Base-by-base conservation (phyloP, 495 filamentous ascomycete genomes). In the Penicillium odoratum region DNA sequence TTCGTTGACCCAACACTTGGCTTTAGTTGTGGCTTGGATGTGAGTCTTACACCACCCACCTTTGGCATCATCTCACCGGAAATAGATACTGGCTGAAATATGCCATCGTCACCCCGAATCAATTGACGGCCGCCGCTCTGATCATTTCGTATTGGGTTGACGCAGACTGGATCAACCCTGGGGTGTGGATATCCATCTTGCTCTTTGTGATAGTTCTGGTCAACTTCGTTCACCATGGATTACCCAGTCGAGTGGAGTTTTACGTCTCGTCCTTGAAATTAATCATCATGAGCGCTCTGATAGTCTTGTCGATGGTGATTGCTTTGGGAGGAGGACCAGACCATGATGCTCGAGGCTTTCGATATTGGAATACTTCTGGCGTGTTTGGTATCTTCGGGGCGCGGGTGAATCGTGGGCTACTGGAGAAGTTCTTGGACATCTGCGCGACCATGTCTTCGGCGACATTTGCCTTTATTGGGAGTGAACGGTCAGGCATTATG, bases 391-490 rank as follows among this genome's bases (percentile, higher is more conserved):
- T 68, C 0, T 25, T 46, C 28, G 30, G 42, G 15, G 40, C 42
- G 45, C 40, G 57, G 6, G 26, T 43, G 1, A 42, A 52, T 18
- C 16, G 45, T 21, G 30, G 25, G 10, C 48, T 55, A 28, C 38
- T 61, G 7, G 78, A 67, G 8, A 68, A 82, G n/a, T 59, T 59
- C 13, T 75, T 91, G 29, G 56, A 82, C 13, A 77, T 91, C n/a
- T 93, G 88, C 81, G 82, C 83, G 13, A 85, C 86, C 10, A 75
- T 92, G 51, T 85, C 91, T 51, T 86, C 84, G 51, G 88, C 90
- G 7, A 88, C 85, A 3, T 92, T 93, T 57, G 88, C 91, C 26
- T 93, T 90, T 61, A 77, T 92, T 38, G 89, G 90, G 38, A 93
- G 91, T 13, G 92, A 97, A 74, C 78, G 92, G 28, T 84, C 94